These are phyloP conservation scores for Calonectria henricotiae DNA, from an alignment of 2,329 filamentous ascomycete genomes.

Conservation along the genomic window DNA sequence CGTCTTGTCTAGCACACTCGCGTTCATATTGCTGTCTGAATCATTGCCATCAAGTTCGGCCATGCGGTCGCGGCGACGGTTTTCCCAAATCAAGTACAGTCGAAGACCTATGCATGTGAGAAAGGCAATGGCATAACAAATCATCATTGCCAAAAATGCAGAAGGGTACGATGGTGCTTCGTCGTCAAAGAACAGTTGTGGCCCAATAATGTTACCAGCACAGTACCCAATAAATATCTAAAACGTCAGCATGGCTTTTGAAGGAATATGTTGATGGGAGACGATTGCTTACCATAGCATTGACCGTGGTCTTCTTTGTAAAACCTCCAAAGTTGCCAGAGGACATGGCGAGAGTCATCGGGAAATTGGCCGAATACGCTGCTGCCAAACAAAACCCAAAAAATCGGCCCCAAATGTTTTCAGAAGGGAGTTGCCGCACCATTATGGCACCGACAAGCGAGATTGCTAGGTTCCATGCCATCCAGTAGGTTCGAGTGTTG, in stretches of 20 bases:
- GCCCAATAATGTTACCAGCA: constrained; percentile 74
- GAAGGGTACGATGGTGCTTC: constrained; percentile 75
- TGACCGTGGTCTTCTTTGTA: constrained; percentile 75
- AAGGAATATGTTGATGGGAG: not conserved
- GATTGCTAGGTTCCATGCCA: constrained; percentile 45
- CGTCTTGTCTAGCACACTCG: constrained; percentile 65
- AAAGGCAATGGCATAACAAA: constrained; percentile 71
- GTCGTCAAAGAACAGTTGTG: constrained; percentile 72
- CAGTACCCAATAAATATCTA: constrained; percentile 73
- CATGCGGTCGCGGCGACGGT: constrained; percentile 64
- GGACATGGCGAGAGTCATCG: constrained; percentile 70
- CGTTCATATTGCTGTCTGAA: not conserved
- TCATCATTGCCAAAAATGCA: constrained; percentile 75
- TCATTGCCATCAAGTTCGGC: not conserved
- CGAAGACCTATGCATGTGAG: constrained; percentile 63
- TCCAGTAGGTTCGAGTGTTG: constrained; percentile 52
- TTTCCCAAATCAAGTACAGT: constrained; percentile 68
- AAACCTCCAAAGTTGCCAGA: constrained; percentile 74
- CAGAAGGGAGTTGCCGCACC: constrained; percentile 44
- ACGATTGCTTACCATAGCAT: constrained; percentile 62
- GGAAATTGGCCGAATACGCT: constrained; percentile 63
- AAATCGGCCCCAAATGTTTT: constrained; percentile 49
- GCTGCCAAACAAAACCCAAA: constrained; percentile 67
- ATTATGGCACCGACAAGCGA: constrained; percentile 47
- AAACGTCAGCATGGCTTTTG: constrained; percentile 48